These are phyloP conservation scores for Colletotrichum endophyticum DNA, from an alignment of 2,329 filamentous ascomycete genomes.

Conservation along the genomic window DNA sequence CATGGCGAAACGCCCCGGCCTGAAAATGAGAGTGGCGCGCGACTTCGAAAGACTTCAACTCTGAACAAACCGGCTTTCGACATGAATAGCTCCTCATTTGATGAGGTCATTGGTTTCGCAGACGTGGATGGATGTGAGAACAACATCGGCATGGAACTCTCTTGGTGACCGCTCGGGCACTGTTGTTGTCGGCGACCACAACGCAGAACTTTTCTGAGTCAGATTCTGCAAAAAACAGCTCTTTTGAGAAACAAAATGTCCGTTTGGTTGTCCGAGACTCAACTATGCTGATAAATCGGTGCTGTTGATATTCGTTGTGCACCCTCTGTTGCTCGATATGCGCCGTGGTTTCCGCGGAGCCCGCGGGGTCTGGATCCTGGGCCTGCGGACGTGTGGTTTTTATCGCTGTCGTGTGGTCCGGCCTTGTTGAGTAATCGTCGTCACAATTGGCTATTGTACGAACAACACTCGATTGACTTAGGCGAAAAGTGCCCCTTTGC, in stretches of 20 bases:
- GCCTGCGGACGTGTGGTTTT: neutral
- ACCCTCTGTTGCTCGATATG: neutral
- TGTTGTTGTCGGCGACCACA: neutral
- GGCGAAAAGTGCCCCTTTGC: neutral
- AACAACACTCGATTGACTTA: neutral
- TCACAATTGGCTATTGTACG: neutral
- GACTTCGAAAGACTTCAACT: neutral
- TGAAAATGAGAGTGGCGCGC: neutral
- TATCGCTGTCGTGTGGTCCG: neutral
- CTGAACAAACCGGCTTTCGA: neutral
- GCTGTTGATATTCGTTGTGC: neutral
- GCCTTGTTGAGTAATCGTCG: neutral
- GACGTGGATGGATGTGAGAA: neutral
- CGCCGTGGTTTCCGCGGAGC: neutral
- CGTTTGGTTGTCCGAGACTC: neutral
- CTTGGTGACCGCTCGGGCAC: neutral
- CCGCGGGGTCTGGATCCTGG: neutral
- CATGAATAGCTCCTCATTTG: neutral
- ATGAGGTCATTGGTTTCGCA: neutral
- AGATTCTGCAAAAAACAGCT: neutral
- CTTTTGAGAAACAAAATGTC: neutral
- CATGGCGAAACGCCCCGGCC: conserved; percentile 25
- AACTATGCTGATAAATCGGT: neutral
- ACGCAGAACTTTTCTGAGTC: neutral
- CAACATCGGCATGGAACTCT: neutral